Percentiles rank a stretch among this genome's conserved stretches.
Evolutionary conservation across 352 stramenopile genomes (phyloP).

Genomic region (Globisporangium nagaii): DNA sequence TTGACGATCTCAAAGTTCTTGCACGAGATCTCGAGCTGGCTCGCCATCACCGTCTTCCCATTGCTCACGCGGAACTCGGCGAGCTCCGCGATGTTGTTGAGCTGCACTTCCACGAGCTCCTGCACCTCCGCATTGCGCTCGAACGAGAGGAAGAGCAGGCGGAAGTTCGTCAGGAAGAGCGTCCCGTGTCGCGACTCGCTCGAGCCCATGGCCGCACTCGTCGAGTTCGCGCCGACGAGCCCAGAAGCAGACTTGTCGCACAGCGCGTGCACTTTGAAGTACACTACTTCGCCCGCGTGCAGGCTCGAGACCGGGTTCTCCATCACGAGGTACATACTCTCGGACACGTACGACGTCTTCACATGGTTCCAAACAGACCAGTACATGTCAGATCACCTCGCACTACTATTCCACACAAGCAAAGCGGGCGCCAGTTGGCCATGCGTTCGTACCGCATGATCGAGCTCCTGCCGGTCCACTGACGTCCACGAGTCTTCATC

Average conservation of each 20-base stretch:
- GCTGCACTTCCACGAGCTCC: slow-evolving; percentile 54
- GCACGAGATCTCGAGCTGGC: slow-evolving; percentile 76
- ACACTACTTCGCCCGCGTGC: slow-evolving; percentile 58
- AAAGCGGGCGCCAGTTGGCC: not conserved
- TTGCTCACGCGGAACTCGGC: slow-evolving; percentile 42
- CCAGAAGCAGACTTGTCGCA: slow-evolving; percentile 52
- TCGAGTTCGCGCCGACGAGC: slow-evolving; percentile 21
- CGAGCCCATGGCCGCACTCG: slow-evolving; percentile 1
- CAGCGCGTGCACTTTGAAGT: slow-evolving; percentile 67
- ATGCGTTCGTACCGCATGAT: slow-evolving; percentile 43
- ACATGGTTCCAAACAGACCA: not conserved
- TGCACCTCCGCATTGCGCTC: slow-evolving; percentile 23
- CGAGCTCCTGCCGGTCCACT: slow-evolving; percentile 73
- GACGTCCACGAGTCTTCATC: slow-evolving; percentile 86
- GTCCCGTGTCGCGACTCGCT: slow-evolving; percentile 45
- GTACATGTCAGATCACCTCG: slow-evolving; percentile 3
- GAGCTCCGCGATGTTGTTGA: slow-evolving; percentile 76
- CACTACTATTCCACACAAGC: too few relatives aligned
- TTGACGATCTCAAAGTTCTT: slow-evolving; percentile 85
- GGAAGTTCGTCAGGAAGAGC: slow-evolving; percentile 69
- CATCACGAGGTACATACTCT: slow-evolving; percentile 80
- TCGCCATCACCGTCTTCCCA: slow-evolving; percentile 39
- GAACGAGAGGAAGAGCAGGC: slow-evolving; percentile 71
- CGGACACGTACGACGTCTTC: slow-evolving; percentile 69
- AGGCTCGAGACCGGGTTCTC: slow-evolving; percentile 49